phyloP scores from a whole-genome alignment of 768 basidiomycete genomes.

The Cyathus striatus region DNA sequence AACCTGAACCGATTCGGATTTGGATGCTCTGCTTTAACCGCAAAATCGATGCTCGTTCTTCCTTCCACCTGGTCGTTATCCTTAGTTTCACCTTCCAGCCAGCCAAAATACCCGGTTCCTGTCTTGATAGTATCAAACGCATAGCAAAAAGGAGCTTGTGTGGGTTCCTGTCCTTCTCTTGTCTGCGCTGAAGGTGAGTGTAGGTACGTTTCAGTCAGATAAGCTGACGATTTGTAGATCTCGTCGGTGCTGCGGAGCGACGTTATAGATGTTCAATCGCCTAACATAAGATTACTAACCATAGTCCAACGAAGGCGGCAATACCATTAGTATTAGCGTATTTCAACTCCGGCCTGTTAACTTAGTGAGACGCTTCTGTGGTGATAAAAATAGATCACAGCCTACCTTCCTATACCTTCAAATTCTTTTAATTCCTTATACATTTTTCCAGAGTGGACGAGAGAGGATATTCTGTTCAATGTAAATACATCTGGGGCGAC shows the following conservation, averaged over 20 bases:
- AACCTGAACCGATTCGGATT: conserved; percentile 48
- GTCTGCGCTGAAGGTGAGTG: conserved; percentile 27
- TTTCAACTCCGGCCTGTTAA: conserved; percentile 51
- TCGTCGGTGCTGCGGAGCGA: conserved; percentile 60
- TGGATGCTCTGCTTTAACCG: not conserved
- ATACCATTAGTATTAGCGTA: conserved; percentile 63
- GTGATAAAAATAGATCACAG: not conserved
- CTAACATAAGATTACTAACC: conserved; percentile 35
- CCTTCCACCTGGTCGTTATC: not conserved
- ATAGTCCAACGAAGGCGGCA: conserved; percentile 66
- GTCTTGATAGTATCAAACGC: conserved; percentile 47
- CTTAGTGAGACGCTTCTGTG: not conserved
- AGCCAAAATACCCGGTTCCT: conserved; percentile 55
- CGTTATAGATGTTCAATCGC: no score
- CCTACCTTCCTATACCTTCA: conserved; percentile 35
- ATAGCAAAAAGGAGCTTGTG: conserved; percentile 64
- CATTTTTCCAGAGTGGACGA: conserved; percentile 63
- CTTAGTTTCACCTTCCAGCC: conserved; percentile 58
- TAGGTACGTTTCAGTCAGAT: conserved; percentile 65
- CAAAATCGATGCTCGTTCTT: not conserved
- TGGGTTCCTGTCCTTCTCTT: conserved; percentile 35
- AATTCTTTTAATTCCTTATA: conserved; percentile 38
- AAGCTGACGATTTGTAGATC: conserved; percentile 70
- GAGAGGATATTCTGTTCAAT: conserved; percentile 62
- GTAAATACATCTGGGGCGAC: conserved; percentile 68